A percentile compares a stretch with the other conserved stretches of the same genome.
Evolutionary conservation across 2,329 filamentous ascomycete species (phyloP).

Genomic region (Epichloe festucae): DNA sequence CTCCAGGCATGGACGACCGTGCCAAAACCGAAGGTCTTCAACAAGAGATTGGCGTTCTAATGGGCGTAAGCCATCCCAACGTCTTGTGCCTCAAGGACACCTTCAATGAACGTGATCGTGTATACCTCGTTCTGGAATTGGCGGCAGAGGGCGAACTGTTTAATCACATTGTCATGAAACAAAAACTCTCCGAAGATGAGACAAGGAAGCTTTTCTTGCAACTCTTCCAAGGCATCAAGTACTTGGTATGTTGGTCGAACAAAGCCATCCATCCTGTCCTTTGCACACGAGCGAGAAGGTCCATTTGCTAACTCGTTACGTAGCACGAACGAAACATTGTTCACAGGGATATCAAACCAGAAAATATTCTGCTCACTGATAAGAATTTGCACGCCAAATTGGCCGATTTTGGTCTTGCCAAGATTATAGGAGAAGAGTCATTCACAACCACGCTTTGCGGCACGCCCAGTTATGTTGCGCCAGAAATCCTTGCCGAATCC

Average conservation of each 20-base stretch:
- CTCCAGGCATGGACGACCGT: conserved; percentile 66
- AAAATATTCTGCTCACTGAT: conserved; percentile 85
- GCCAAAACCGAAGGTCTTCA: conserved; percentile 77
- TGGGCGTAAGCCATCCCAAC: conserved; percentile 93
- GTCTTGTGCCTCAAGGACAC: conserved; percentile 89
- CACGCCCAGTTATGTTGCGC: conserved; percentile 94
- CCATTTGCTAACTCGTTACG: not conserved
- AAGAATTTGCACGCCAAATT: conserved; percentile 79
- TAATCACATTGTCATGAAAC: conserved; percentile 84
- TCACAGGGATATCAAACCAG: conserved; percentile 93
- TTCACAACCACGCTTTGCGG: conserved; percentile 95
- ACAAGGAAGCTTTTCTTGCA: conserved; percentile 80
- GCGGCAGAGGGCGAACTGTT: conserved; percentile 90
- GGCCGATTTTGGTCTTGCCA: conserved; percentile 91
- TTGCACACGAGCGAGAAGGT: not conserved
- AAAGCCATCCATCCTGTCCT: not conserved
- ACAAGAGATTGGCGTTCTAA: conserved; percentile 91
- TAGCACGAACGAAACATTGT: conserved; percentile 96
- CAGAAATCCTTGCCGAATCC: conserved; percentile 78
- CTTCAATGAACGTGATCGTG: conserved; percentile 80
- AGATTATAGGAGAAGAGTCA: conserved; percentile 96
- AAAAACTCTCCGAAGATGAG: conserved; percentile 75
- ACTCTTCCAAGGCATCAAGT: conserved; percentile 87
- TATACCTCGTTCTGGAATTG: conserved; percentile 84
- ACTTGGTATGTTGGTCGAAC: conserved; percentile 52